Percentiles rank a stretch among this genome's conserved stretches.
phyloP scores from a whole-genome alignment of 2,329 filamentous ascomycete genomes.

The Blastomyces gilchristii region DNA sequence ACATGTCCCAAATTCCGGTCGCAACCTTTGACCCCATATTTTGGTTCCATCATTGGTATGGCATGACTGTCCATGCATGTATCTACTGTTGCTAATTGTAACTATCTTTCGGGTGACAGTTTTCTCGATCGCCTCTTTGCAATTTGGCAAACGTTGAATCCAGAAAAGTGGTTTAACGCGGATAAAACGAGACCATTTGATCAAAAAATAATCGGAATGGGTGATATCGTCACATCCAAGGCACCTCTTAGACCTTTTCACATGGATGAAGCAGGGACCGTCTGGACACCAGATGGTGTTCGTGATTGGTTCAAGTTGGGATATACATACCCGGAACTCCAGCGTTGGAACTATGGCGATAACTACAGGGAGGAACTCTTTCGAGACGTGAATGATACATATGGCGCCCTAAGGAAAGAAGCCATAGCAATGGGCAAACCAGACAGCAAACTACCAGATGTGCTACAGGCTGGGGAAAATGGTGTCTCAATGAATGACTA shows the following conservation, averaged over 20 bases:
- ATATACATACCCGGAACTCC: constrained; percentile 4
- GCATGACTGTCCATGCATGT: background rate
- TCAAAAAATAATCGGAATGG: constrained; percentile 2
- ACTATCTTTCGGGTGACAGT: background rate
- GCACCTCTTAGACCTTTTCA: background rate
- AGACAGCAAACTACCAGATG: background rate
- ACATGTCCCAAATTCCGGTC: constrained; percentile 61
- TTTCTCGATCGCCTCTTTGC: constrained; percentile 1
- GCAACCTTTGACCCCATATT: constrained; percentile 60
- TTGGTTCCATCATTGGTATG: constrained; percentile 6
- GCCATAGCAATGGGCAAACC: background rate
- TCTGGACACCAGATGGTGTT: background rate
- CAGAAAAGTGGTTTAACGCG: background rate
- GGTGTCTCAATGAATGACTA: background rate
- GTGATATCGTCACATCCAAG: background rate
- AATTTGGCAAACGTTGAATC: constrained; percentile 4
- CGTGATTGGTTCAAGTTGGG: background rate
- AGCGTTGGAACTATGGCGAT: background rate
- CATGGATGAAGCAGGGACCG: background rate
- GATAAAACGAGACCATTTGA: background rate
- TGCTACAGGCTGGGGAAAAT: background rate
- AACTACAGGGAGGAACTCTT: background rate
- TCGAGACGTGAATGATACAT: background rate
- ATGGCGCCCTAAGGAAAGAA: background rate
- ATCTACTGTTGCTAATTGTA: background rate